phyloP scores from a whole-genome alignment of 257 asterid genomes.

The Agastache rugosa region DNA sequence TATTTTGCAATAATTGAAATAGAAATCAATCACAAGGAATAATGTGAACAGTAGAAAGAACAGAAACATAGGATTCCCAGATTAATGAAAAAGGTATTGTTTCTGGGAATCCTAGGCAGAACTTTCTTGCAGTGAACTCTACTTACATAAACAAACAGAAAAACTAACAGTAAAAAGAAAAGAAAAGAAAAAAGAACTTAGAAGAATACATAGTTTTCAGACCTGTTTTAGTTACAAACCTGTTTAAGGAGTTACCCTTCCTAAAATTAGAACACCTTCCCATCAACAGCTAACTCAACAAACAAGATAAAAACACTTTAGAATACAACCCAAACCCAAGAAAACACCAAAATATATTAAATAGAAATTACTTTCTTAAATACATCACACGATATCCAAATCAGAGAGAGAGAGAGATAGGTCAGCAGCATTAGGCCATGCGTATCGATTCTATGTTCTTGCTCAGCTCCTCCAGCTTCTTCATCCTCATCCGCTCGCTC shows the following conservation, averaged over 20 bases:
- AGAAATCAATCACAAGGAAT: background rate
- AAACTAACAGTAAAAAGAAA: constrained; percentile 11
- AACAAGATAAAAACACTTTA: constrained; percentile 42
- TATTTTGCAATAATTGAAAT: no score
- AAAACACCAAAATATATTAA: constrained; percentile 57
- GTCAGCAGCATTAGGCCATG: constrained; percentile 43
- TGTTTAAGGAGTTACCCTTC: constrained; percentile 58
- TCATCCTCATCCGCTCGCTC: constrained; percentile 89
- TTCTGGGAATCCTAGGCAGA: constrained; percentile 39
- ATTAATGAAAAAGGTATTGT: constrained; percentile 27
- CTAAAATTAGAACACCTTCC: constrained; percentile 62
- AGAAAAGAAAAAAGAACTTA: constrained; percentile 14
- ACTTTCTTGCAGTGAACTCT: constrained; percentile 8
- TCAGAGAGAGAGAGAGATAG: constrained; percentile 39
- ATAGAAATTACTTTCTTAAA: constrained; percentile 57
- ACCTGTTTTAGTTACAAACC: constrained; percentile 88
- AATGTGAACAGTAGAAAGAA: constrained; percentile 5
- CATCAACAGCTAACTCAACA: constrained; percentile 60
- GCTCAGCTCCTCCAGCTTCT: constrained; percentile 99
- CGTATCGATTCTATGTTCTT: constrained; percentile 88
- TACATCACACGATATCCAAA: constrained; percentile 73
- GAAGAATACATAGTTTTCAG: constrained; percentile 58
- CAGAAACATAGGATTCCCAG: constrained; percentile 44
- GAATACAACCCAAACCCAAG: constrained; percentile 66
- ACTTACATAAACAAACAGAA: constrained; percentile 29